Evolutionary conservation across 768 basidiomycete genomes (phyloP).

Genomic region (Boletus sp.): DNA sequence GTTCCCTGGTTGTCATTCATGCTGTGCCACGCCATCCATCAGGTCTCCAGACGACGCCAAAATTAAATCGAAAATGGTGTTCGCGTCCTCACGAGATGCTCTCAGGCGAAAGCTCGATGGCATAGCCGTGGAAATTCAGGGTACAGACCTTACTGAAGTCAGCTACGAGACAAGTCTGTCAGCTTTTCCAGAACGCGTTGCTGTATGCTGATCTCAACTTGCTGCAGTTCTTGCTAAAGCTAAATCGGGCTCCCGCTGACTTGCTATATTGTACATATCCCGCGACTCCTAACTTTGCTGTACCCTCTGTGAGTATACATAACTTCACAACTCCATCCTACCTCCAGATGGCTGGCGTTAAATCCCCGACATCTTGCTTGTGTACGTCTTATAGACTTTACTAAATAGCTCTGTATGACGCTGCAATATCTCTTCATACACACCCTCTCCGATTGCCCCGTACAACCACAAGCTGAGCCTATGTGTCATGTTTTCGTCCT

Average conservation of each 20-base stretch:
- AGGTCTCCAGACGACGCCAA: conserved; percentile 88
- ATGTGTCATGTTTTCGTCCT: not conserved
- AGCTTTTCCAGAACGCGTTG: not conserved
- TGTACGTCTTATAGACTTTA: conserved; percentile 4
- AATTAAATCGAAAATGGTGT: conserved; percentile 92
- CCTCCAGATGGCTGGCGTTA: not conserved
- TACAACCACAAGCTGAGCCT: not conserved
- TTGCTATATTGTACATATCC: conserved; percentile 6
- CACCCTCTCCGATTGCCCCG: not conserved
- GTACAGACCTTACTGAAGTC: conserved; percentile 72
- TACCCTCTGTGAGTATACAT: conserved; percentile 14
- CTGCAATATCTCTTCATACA: conserved; percentile 5
- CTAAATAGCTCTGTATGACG: conserved; percentile 7
- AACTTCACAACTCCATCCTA: not conserved
- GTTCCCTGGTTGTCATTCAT: not conserved
- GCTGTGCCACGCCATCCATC: not conserved
- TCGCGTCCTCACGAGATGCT: conserved; percentile 86
- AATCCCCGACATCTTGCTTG: not conserved
- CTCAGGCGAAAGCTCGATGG: conserved; percentile 75
- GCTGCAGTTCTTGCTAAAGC: conserved; percentile 19
- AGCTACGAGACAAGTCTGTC: conserved; percentile 63
- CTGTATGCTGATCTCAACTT: conserved; percentile 3
- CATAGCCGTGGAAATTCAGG: conserved; percentile 81
- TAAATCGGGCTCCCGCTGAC: conserved; percentile 11
- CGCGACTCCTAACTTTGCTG: not conserved